phyloP scores from a whole-genome alignment of 2,329 filamentous ascomycete species.

The Ceratocystis destructans region DNA sequence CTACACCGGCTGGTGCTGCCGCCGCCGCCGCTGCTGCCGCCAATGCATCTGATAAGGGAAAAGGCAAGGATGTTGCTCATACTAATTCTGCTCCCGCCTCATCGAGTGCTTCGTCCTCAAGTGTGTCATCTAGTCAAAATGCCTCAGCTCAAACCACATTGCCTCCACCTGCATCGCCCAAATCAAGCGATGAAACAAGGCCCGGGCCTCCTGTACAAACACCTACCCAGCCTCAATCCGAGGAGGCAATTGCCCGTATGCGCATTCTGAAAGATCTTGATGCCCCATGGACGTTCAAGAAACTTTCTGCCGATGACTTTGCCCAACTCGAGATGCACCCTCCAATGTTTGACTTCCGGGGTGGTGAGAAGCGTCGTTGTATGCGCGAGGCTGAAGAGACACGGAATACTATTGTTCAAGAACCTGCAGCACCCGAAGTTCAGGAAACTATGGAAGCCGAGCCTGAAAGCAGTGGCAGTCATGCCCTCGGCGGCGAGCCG shows the following conservation, averaged over 20 bases:
- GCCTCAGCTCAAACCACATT: background rate
- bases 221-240: background rate
- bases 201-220: slow-evolving; percentile 12
- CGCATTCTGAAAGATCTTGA: slow-evolving; percentile 16
- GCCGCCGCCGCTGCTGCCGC: slow-evolving; percentile 19
- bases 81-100: slow-evolving; percentile 10
- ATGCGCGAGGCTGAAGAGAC: slow-evolving; percentile 52
- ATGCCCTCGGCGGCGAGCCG: slow-evolving; percentile 83
- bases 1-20: slow-evolving; percentile 21
- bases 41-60: slow-evolving; percentile 18
- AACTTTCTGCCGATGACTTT: slow-evolving; percentile 19
- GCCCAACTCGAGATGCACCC: slow-evolving; percentile 32
- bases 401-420: slow-evolving; percentile 34
- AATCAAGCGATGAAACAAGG: slow-evolving; percentile 10
- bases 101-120: background rate
- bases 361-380: slow-evolving; percentile 66
- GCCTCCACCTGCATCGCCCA: background rate
- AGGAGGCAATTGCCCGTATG: background rate
- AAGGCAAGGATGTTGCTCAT: slow-evolving; percentile 7
- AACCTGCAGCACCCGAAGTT: slow-evolving; percentile 33
- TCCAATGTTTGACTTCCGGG: slow-evolving; percentile 68
- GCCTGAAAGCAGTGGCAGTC: slow-evolving; percentile 65
- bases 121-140: background rate
- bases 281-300: slow-evolving; percentile 20
- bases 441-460: slow-evolving; percentile 52